These are phyloP conservation scores for Madurella mycetomatis DNA, from an alignment of 2,329 filamentous ascomycete species.

Conservation along the genomic window DNA sequence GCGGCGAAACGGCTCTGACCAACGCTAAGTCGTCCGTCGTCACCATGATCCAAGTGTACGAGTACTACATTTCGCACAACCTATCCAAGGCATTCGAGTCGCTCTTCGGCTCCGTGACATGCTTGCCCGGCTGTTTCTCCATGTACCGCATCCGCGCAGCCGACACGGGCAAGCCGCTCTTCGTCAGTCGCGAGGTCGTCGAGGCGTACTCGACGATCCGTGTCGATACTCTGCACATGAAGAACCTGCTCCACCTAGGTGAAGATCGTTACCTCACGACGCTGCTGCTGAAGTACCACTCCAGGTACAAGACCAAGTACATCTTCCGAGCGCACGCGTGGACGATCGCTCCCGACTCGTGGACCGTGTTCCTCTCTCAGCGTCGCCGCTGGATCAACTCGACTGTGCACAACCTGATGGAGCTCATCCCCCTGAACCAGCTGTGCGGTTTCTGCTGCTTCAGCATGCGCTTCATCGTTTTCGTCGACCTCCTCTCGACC, in stretches of 20 bases:
- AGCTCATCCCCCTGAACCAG: slow-evolving; percentile 87
- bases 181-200: slow-evolving; percentile 89
- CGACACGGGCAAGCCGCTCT: slow-evolving; percentile 91
- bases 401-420: slow-evolving; percentile 94
- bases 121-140: slow-evolving; percentile 95
- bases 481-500: slow-evolving; percentile 87
- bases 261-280: slow-evolving; percentile 98
- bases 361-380: slow-evolving; percentile 92
- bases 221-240: slow-evolving; percentile 97
- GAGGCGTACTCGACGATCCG: slow-evolving; percentile 87
- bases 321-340: slow-evolving; percentile 88
- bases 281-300: slow-evolving; percentile 84
- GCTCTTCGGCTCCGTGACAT: slow-evolving; percentile 94
- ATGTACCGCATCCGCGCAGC: slow-evolving; percentile 98
- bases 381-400: slow-evolving; percentile 99
- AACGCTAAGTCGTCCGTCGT: slow-evolving; percentile 92
- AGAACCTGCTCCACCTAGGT: slow-evolving; percentile 93
- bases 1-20: slow-evolving; percentile 87
- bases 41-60: slow-evolving; percentile 99
- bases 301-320: slow-evolving; percentile 97
- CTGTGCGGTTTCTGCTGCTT: slow-evolving; percentile 99
- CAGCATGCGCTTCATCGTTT: slow-evolving; percentile 97
- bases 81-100: slow-evolving; percentile 95
- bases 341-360: slow-evolving; percentile 95
- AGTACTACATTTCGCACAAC: slow-evolving; percentile 99